These are phyloP conservation scores for Russula abietina DNA, from an alignment of 768 basidiomycete genomes.

Conservation along the genomic window DNA sequence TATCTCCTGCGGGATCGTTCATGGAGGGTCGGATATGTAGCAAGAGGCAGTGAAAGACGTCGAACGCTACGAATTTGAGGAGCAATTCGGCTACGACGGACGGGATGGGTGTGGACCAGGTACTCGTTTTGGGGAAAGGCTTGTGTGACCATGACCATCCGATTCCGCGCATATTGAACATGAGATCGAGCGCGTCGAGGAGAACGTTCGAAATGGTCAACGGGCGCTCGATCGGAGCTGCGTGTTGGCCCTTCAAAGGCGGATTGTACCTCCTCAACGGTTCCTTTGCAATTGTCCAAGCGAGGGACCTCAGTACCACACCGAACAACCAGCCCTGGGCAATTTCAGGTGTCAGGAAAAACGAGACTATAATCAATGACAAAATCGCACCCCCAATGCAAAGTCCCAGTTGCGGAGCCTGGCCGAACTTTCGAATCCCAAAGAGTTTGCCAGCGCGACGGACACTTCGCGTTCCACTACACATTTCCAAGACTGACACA, in stretches of 20 bases:
- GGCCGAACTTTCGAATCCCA: background rate
- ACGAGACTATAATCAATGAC: background rate
- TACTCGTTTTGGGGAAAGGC: background rate
- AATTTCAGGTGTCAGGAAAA: too few relatives aligned
- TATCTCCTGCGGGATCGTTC: conserved; percentile 2
- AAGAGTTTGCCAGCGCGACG: background rate
- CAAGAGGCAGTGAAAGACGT: conserved; percentile 5
- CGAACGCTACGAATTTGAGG: conserved; percentile 8
- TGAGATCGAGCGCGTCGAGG: conserved; percentile 19
- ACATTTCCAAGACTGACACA: conserved; percentile 10
- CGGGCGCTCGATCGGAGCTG: background rate
- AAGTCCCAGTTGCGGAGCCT: conserved; percentile 9
- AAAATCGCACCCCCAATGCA: conserved; percentile 11
- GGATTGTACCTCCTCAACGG: conserved; percentile 7
- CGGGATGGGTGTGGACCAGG: background rate
- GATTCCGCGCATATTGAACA: conserved; percentile 17
- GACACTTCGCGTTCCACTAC: conserved; percentile 5
- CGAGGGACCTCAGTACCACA: conserved; percentile 5
- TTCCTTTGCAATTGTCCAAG: conserved; percentile 12
- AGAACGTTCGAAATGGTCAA: conserved; percentile 8
- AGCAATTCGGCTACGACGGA: background rate
- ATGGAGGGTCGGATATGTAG: conserved; percentile 10
- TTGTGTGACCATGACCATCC: conserved; percentile 24
- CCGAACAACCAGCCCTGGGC: too few relatives aligned
- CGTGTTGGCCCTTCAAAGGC: background rate